phyloP scores from a whole-genome alignment of 75 land plant species.

The Pinus tabuliformis region DNA sequence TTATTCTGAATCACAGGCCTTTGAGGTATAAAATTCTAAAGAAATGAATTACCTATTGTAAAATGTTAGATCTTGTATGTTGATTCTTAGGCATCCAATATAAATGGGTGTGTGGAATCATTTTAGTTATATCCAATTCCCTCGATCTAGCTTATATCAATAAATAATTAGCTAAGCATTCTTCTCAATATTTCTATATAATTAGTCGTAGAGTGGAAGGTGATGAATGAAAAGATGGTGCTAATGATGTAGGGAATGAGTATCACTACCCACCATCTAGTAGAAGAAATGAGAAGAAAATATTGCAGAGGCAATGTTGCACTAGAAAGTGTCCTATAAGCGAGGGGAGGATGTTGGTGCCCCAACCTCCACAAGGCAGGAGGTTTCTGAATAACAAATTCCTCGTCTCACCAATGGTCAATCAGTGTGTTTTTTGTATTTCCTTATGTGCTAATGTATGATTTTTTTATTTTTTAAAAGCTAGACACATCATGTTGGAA shows the following conservation, averaged over 20 bases:
- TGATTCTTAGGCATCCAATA: background rate
- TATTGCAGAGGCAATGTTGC: slow-evolving; percentile 69
- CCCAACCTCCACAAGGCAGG: slow-evolving; percentile 49
- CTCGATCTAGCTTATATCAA: background rate
- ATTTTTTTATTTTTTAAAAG: background rate
- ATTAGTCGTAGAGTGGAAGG: slow-evolving; percentile 70
- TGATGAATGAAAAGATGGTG: slow-evolving; percentile 57
- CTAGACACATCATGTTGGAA: background rate
- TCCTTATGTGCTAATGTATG: background rate
- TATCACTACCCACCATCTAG: slow-evolving; percentile 42
- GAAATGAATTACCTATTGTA: background rate
- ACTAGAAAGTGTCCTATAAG: slow-evolving; percentile 68
- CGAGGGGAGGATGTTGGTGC: slow-evolving; percentile 51
- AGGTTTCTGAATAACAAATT: slow-evolving; percentile 48
- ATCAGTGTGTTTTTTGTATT: slow-evolving; percentile 27
- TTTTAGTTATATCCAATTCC: background rate
- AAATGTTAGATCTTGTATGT: background rate
- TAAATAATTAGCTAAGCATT: background rate
- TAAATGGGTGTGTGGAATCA: background rate
- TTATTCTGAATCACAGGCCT: background rate
- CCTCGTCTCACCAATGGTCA: slow-evolving; percentile 60
- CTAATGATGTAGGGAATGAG: slow-evolving; percentile 52
- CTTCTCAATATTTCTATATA: slow-evolving; percentile 7
- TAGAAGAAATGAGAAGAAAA: slow-evolving; percentile 58
- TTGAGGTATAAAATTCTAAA: background rate